Evolutionary conservation across 2,329 filamentous ascomycete species (phyloP).

Genomic region (Diaporthe ampelina): DNA sequence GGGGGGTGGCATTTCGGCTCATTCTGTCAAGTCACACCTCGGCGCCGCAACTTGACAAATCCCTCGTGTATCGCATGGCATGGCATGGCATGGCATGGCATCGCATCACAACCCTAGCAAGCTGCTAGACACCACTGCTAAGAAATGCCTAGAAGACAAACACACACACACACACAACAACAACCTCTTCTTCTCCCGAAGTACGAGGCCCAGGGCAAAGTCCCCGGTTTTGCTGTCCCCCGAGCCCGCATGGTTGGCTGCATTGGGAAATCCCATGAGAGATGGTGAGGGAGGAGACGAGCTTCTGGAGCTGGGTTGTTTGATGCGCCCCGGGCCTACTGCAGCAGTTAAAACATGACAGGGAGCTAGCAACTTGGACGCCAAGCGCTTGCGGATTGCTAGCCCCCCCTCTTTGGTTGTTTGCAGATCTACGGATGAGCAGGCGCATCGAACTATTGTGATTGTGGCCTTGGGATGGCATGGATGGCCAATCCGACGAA

Average conservation of each 20-base stretch:
- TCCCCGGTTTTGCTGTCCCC: background rate
- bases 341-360: conserved; percentile 26
- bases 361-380: conserved; percentile 14
- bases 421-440: conserved; percentile 31
- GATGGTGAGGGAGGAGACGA: conserved; percentile 3
- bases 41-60: conserved; percentile 25
- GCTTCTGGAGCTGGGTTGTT: conserved; percentile 27
- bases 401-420: conserved; percentile 9
- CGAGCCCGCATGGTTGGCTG: conserved; percentile 21
- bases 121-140: conserved; percentile 3
- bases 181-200: background rate
- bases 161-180: background rate
- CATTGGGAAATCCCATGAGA: conserved; percentile 32
- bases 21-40: conserved; percentile 26
- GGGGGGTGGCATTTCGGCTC: background rate
- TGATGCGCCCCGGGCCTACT: conserved; percentile 30
- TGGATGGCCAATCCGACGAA: conserved; percentile 32
- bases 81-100: background rate
- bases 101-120: background rate
- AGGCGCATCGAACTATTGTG: conserved; percentile 26
- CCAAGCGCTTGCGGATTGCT: conserved; percentile 23
- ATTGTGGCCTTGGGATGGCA: conserved; percentile 22
- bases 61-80: conserved; percentile 15
- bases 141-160: background rate
- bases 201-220: conserved; percentile 2